Percentiles rank a stretch among this genome's conserved stretches.
Conservation (phyloP, 2,329 filamentous ascomycete genomes). For the Cercospora sojina region DNA sequence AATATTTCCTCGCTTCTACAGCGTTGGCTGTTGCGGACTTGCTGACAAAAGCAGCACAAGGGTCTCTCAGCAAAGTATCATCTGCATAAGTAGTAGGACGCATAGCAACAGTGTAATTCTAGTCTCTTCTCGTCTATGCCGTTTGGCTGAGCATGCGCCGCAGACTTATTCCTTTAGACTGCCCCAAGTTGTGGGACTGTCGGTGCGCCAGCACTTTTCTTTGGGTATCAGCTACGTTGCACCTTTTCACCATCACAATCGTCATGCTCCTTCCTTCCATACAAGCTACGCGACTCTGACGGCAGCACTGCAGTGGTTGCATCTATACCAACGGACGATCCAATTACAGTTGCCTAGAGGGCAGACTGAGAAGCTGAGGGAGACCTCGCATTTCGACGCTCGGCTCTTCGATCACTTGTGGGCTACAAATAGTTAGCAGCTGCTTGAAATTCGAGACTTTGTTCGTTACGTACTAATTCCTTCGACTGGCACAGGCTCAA, state of each 20-base stretch:
- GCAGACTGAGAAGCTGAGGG: background rate
- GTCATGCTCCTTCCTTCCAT: background rate
- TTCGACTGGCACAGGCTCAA: constrained; percentile 60
- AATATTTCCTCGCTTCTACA: background rate
- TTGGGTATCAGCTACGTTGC: background rate
- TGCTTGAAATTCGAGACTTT: background rate
- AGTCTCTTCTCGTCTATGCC: background rate
- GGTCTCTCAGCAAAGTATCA: background rate
- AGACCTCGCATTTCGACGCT: background rate
- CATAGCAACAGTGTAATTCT: background rate
- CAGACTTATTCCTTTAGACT: background rate
- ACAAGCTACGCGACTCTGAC: background rate
- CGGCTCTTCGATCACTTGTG: constrained; percentile 3
- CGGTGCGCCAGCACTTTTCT: background rate
- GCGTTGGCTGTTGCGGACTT: constrained; percentile 2
- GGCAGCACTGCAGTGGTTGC: background rate
- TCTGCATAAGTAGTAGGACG: background rate
- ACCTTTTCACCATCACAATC: background rate
- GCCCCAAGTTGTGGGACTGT: background rate
- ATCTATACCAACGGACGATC: background rate
- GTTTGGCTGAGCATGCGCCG: background rate
- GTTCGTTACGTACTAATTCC: constrained; percentile 32
- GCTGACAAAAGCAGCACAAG: constrained; percentile 1
- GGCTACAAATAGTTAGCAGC: background rate
- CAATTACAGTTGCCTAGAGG: background rate